phyloP scores from a whole-genome alignment of 805 yeast genomes.

The Candida yuanshanica region DNA sequence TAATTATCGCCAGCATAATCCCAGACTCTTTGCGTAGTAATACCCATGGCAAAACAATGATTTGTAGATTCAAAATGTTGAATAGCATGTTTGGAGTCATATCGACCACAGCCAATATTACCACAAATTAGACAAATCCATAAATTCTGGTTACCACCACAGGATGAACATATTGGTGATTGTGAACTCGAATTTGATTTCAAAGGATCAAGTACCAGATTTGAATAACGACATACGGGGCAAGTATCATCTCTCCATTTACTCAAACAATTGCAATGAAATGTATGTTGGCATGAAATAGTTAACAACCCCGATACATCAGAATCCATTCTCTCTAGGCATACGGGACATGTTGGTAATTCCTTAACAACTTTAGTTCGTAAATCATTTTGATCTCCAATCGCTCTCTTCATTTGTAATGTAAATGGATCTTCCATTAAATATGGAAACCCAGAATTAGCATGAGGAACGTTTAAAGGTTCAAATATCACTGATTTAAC shows the following conservation, averaged over 20 bases:
- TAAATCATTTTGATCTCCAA: constrained; percentile 8
- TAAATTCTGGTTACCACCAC: constrained; percentile 55
- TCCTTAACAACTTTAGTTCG: constrained; percentile 39
- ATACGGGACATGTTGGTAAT: constrained; percentile 89
- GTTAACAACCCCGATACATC: constrained; percentile 76
- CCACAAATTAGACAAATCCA: constrained; percentile 94
- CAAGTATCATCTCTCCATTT: constrained; percentile 90
- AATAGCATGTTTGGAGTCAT: constrained; percentile 80
- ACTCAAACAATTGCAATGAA: constrained; percentile 82
- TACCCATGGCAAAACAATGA: constrained; percentile 90
- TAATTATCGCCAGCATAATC: constrained; percentile 89
- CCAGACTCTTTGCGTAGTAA: constrained; percentile 83
- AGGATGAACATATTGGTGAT: constrained; percentile 44
- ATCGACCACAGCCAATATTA: constrained; percentile 86
- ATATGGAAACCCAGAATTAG: constrained; percentile 50
- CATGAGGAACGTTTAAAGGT: constrained; percentile 16
- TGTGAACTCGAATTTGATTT: constrained; percentile 7
- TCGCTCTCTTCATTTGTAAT: constrained; percentile 15
- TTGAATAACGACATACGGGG: constrained; percentile 85
- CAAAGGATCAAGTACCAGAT: constrained; percentile 23
- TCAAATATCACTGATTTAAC: constrained; percentile 38
- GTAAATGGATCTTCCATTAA: constrained; percentile 72
- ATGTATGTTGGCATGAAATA: constrained; percentile 89
- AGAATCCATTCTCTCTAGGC: constrained; percentile 83
- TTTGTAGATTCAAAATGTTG: constrained; percentile 71